phyloP scores from a whole-genome alignment of 2,329 filamentous ascomycete genomes.

The Pestalotiopsis sp. region DNA sequence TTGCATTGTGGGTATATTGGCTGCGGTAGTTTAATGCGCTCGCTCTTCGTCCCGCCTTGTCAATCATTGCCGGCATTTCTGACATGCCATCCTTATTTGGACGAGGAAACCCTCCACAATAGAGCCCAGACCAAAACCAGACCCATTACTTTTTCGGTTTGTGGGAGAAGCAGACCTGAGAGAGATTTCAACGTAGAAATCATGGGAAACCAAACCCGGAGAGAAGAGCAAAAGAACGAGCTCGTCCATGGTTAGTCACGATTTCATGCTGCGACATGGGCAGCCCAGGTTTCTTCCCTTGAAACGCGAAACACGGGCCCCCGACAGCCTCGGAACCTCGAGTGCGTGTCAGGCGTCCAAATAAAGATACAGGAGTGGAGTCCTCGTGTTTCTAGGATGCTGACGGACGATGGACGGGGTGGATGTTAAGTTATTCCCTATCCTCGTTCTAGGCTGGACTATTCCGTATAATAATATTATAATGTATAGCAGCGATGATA shows the following conservation, averaged over 20 bases:
- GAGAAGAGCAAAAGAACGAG: background rate
- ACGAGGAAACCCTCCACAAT: background rate
- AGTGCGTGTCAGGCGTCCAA: conserved; percentile 10
- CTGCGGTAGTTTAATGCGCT: background rate
- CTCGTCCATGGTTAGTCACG: background rate
- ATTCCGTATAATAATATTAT: no score
- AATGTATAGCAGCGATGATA: no score
- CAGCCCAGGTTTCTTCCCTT: conserved; percentile 1
- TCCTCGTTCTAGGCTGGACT: no score
- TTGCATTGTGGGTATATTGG: background rate
- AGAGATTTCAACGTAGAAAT: background rate
- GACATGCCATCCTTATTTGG: background rate
- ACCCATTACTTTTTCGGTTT: no score
- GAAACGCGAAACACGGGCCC: conserved; percentile 8
- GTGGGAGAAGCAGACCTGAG: background rate
- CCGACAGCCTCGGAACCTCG: conserved; percentile 1
- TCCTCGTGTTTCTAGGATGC: background rate
- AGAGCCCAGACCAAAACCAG: background rate
- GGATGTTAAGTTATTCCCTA: background rate
- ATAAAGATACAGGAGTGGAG: conserved; percentile 2
- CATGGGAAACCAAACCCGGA: background rate
- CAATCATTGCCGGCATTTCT: background rate
- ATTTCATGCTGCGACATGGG: background rate
- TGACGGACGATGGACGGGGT: background rate
- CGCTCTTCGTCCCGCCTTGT: background rate